These are phyloP conservation scores for Flaveria robusta DNA, from an alignment of 129 eudicot species.

Conservation along the genomic window DNA sequence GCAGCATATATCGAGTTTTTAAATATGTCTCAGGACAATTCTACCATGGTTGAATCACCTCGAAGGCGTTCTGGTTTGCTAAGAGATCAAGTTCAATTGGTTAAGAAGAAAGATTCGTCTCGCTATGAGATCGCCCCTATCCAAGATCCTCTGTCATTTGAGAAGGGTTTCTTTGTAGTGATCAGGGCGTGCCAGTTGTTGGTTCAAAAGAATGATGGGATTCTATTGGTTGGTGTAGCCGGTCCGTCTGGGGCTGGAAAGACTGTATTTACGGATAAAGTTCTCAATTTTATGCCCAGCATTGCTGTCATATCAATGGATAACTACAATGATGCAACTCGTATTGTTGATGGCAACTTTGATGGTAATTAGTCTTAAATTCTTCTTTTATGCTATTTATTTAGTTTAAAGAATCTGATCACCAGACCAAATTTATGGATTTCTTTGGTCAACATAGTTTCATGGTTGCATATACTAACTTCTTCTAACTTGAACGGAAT, in stretches of 20 bases:
- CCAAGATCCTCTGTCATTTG: constrained; percentile 77
- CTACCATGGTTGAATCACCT: constrained; percentile 62
- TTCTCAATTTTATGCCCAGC: constrained; percentile 83
- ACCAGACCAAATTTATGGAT: background rate
- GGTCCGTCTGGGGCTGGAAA: constrained; percentile 99
- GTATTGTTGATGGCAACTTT: constrained; percentile 89
- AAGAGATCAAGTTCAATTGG: constrained; percentile 90
- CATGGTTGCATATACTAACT: background rate
- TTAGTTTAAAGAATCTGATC: background rate
- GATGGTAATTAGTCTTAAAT: constrained; percentile 56
- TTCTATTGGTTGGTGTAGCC: constrained; percentile 86
- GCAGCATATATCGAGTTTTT: constrained; percentile 19
- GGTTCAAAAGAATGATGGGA: constrained; percentile 90
- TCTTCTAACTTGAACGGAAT: background rate
- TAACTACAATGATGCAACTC: constrained; percentile 86
- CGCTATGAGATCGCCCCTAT: constrained; percentile 86
- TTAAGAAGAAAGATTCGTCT: constrained; percentile 71
- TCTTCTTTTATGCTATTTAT: background rate
- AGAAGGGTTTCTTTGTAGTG: constrained; percentile 92
- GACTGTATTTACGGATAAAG: constrained; percentile 86
- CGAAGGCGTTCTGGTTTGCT: constrained; percentile 80
- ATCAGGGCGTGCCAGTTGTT: constrained; percentile 91
- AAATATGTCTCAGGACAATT: constrained; percentile 57
- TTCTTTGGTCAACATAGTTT: background rate
- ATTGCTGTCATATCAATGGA: constrained; percentile 92